These are phyloP conservation scores for Pyrenophora tritici-repentis DNA, from an alignment of 2,329 filamentous ascomycete species.

Conservation along the genomic window DNA sequence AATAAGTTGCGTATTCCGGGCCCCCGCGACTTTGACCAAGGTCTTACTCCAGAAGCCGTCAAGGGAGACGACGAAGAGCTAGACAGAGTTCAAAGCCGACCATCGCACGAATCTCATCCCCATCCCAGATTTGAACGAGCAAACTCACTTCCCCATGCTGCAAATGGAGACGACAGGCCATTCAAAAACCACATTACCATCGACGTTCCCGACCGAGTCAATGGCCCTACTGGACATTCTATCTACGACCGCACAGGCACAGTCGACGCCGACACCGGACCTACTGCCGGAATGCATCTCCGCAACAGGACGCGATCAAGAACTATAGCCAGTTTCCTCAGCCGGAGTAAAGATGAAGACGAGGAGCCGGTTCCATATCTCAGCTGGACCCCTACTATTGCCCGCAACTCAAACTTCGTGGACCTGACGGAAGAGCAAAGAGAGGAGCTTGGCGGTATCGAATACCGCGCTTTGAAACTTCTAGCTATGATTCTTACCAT, in stretches of 20 bases:
- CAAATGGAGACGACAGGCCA: constrained; percentile 48
- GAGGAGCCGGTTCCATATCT: constrained; percentile 77
- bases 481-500: constrained; percentile 74
- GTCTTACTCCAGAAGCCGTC: constrained; percentile 69
- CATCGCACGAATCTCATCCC: constrained; percentile 32
- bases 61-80: constrained; percentile 49
- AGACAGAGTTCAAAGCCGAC: constrained; percentile 22
- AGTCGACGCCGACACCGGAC: constrained; percentile 15
- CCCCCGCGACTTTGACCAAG: constrained; percentile 85
- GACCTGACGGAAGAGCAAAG: constrained; percentile 87
- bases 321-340: constrained; percentile 65
- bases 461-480: constrained; percentile 90
- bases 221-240: constrained; percentile 38
- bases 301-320: constrained; percentile 48
- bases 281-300: constrained; percentile 25
- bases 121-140: constrained; percentile 25
- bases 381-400: constrained; percentile 90
- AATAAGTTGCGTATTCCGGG: constrained; percentile 86
- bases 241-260: constrained; percentile 30
- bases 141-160: constrained; percentile 34
- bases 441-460: constrained; percentile 93
- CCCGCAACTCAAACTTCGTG: constrained; percentile 89
- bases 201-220: constrained; percentile 60
- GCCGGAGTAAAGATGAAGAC: constrained; percentile 56
- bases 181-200: constrained; percentile 66